Percentiles rank a stretch among this genome's conserved stretches.
phyloP scores from a whole-genome alignment of 495 filamentous ascomycete species.

The Penicillium macrosclerotiorum region DNA sequence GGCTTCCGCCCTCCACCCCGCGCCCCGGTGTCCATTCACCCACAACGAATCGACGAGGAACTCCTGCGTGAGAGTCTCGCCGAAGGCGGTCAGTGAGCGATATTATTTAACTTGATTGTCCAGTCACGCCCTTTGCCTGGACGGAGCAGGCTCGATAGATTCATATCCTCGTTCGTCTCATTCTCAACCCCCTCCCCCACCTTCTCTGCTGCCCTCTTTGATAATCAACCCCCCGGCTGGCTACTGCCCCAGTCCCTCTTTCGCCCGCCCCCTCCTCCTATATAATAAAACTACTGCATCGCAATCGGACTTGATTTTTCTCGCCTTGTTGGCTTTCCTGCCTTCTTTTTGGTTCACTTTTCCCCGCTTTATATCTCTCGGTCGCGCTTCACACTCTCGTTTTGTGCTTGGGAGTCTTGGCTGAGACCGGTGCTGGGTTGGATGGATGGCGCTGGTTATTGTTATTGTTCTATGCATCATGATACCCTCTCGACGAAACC shows the following conservation, averaged over 20 bases:
- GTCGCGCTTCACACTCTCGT: too few relatives aligned
- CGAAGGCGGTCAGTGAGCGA: too few relatives aligned
- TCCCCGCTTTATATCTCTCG: too few relatives aligned
- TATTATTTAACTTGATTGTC: too few relatives aligned
- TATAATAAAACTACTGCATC: neutral
- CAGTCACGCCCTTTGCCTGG: too few relatives aligned
- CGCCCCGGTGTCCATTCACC: conserved; percentile 33
- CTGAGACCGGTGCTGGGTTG: too few relatives aligned
- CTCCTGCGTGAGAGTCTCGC: conserved; percentile 42
- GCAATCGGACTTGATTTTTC: conserved; percentile 1
- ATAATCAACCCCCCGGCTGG: neutral
- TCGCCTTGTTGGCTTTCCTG: neutral
- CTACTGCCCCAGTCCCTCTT: neutral
- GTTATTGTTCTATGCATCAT: too few relatives aligned
- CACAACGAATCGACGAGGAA: conserved; percentile 35
- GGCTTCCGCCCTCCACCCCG: conserved; percentile 35
- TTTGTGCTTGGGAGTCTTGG: too few relatives aligned
- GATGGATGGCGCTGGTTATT: conserved; percentile 1
- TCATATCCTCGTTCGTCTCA: too few relatives aligned
- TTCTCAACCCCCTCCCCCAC: too few relatives aligned
- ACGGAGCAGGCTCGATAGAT: too few relatives aligned
- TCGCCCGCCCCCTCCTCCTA: neutral
- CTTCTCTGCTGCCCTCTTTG: neutral
- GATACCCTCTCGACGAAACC: conserved; percentile 9
- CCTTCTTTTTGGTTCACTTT: too few relatives aligned